phyloP scores from a whole-genome alignment of 2,329 filamentous ascomycete genomes.

The Apiospora malaysiana region DNA sequence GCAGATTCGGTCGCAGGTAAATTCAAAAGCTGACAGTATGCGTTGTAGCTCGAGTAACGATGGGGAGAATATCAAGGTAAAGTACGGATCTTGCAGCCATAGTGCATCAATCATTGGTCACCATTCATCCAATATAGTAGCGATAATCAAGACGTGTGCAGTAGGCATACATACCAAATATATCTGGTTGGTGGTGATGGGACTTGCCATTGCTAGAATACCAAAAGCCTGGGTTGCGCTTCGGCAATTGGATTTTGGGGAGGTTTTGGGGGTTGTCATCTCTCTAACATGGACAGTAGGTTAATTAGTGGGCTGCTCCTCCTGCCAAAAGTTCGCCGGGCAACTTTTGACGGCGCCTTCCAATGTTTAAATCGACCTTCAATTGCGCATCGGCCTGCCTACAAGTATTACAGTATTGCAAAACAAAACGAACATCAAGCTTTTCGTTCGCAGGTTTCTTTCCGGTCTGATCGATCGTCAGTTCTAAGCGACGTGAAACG shows the following conservation, averaged over 20 bases:
- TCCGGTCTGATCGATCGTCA: not conserved
- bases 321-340: not conserved
- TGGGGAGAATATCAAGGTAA: not conserved
- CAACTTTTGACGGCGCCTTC: constrained; percentile 23
- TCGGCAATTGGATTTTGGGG: not conserved
- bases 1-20: not conserved
- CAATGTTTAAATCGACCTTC: constrained; percentile 12
- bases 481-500: not conserved
- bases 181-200: not conserved
- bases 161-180: too few relatives aligned
- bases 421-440: not conserved
- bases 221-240: not conserved
- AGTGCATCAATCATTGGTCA: not conserved
- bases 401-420: not conserved
- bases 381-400: not conserved
- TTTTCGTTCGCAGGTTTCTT: not conserved
- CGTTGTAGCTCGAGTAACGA: not conserved
- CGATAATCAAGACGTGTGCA: too few relatives aligned
- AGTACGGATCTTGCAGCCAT: not conserved
- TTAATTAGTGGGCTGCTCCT: constrained; percentile 17
- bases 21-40: constrained; percentile 3
- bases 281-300: not conserved
- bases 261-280: not conserved
- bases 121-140: too few relatives aligned
- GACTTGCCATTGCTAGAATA: not conserved